phyloP scores from a whole-genome alignment of 164 flowering plant species.

The Vitis labrusca region DNA sequence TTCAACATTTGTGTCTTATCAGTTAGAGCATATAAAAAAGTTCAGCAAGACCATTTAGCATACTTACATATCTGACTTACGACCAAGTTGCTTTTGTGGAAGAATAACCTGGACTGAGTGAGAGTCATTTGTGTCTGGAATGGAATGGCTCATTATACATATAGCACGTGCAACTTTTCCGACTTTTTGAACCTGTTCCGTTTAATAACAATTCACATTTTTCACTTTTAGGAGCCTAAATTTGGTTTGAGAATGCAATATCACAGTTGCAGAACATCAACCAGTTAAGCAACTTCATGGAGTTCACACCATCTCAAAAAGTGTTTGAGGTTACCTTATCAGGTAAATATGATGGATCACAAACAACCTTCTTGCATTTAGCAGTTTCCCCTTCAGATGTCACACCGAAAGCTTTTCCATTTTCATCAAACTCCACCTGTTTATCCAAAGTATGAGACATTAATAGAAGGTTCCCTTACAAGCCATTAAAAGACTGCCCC shows the following conservation, averaged over 20 bases:
- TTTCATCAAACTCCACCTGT: conserved; percentile 77
- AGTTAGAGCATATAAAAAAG: background rate
- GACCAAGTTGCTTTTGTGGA: conserved; percentile 97
- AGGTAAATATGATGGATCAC: conserved; percentile 91
- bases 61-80: conserved; percentile 92
- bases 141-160: conserved; percentile 95
- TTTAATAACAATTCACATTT: background rate
- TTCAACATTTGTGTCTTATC: background rate
- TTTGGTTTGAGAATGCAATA: background rate
- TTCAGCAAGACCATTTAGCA: background rate
- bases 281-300: background rate
- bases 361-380: conserved; percentile 95
- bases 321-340: conserved; percentile 54
- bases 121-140: conserved; percentile 82
- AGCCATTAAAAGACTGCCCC: background rate
- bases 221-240: background rate
- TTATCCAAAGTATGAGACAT: conserved; percentile 6
- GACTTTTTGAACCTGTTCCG: conserved; percentile 70
- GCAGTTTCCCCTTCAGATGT: conserved; percentile 99
- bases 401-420: conserved; percentile 85
- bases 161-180: conserved; percentile 96
- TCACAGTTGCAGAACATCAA: background rate
- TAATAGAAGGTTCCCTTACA: background rate
- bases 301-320: background rate
- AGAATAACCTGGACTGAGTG: conserved; percentile 92